These are phyloP conservation scores for Hibiscus tridactylites DNA, from an alignment of 345 rosid species.

Conservation along the genomic window DNA sequence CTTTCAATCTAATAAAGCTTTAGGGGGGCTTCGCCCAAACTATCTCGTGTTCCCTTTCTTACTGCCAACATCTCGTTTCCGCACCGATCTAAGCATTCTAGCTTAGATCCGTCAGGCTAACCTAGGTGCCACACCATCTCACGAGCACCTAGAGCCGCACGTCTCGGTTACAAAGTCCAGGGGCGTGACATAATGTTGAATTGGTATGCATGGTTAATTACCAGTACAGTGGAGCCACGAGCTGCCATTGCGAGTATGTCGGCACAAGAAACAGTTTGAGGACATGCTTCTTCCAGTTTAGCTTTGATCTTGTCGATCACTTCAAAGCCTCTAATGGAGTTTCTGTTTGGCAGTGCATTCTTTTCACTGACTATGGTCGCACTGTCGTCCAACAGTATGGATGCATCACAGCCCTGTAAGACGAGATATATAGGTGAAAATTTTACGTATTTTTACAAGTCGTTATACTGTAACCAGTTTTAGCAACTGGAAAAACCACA, in stretches of 20 bases:
- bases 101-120: too few relatives aligned
- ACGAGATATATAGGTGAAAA: not conserved
- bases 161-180: too few relatives aligned
- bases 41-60: too few relatives aligned
- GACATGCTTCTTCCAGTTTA: slow-evolving; percentile 69
- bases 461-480: too few relatives aligned
- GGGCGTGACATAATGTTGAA: too few relatives aligned
- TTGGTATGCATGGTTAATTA: slow-evolving; percentile 18
- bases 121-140: too few relatives aligned
- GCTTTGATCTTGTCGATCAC: slow-evolving; percentile 81
- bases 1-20: too few relatives aligned
- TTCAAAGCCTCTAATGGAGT: slow-evolving; percentile 80
- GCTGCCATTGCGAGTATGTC: slow-evolving; percentile 80
- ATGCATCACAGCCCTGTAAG: slow-evolving; percentile 88
- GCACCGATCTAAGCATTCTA: too few relatives aligned
- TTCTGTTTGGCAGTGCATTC: slow-evolving; percentile 65
- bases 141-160: too few relatives aligned
- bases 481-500: not conserved
- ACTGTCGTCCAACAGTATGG: slow-evolving; percentile 67
- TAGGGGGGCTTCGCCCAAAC: too few relatives aligned
- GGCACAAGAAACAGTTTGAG: slow-evolving; percentile 80
- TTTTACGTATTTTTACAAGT: not conserved
- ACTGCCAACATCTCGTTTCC: too few relatives aligned
- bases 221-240: slow-evolving; percentile 64
- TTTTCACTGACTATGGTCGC: slow-evolving; percentile 58